A percentile compares a stretch with the other conserved stretches of the same genome.
phyloP scores from a whole-genome alignment of 805 yeast species.

The Kodamaea kakaduensis region DNA sequence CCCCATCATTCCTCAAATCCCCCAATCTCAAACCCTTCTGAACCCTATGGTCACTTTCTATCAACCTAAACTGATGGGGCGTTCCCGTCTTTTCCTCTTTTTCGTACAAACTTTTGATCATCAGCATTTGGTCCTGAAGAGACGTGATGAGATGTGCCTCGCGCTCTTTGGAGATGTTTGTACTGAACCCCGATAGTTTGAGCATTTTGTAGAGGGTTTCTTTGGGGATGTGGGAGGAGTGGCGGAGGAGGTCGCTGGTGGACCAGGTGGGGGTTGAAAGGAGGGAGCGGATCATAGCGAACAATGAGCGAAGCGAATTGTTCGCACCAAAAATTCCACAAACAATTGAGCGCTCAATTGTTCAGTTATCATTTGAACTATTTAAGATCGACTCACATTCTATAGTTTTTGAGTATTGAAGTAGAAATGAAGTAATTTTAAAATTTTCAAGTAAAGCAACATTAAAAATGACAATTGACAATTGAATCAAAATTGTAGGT shows the following conservation, averaged over 20 bases:
- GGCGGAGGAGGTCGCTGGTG: conserved; percentile 10
- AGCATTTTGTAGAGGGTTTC: conserved; percentile 30
- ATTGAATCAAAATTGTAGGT: no score
- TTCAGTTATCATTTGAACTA: no score
- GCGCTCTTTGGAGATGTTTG: conserved; percentile 21
- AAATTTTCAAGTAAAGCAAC: no score
- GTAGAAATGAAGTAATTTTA: no score
- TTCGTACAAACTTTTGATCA: conserved; percentile 44
- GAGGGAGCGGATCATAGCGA: no score
- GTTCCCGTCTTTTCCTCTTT: conserved; percentile 17
- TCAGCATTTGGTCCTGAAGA: conserved; percentile 46
- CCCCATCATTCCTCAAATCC: conserved; percentile 11
- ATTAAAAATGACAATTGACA: no score
- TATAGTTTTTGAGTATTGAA: no score
- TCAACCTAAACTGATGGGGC: conserved; percentile 26
- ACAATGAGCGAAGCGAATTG: no score
- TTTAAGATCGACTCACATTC: no score
- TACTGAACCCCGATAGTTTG: conserved; percentile 47
- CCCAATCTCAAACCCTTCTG: conserved; percentile 21
- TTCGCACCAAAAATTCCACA: no score
- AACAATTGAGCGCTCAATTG: no score
- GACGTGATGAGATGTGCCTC: conserved; percentile 27
- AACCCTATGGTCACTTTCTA: conserved; percentile 31
- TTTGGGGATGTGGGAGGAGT: conserved; percentile 11
- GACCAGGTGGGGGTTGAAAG: conserved; percentile 14